Conservation (phyloP, 345 rosid species). For the Rhodamnia argentea region DNA sequence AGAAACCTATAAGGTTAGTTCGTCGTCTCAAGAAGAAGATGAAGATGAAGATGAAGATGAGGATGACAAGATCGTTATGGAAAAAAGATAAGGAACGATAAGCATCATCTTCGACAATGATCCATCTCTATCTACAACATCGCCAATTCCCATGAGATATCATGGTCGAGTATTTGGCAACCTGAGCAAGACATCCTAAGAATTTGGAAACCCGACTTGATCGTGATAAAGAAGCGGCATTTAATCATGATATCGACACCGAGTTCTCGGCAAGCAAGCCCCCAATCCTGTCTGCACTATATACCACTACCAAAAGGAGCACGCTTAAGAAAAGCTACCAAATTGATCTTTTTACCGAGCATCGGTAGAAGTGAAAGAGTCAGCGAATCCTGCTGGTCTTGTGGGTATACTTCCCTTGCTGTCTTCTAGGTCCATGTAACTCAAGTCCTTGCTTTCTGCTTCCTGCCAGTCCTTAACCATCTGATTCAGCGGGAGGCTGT, state of each 20-base stretch:
- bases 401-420: conserved; percentile 73
- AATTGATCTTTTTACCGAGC: conserved; percentile 30
- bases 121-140: conserved; percentile 22
- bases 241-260: background rate
- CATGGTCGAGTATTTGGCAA: background rate
- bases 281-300: background rate
- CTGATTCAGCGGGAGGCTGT: conserved; percentile 67
- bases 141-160: background rate
- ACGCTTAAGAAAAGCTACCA: background rate
- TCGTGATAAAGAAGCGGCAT: background rate
- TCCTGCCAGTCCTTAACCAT: conserved; percentile 84
- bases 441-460: conserved; percentile 59
- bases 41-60: background rate
- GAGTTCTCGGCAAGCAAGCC: background rate
- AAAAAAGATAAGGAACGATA: background rate
- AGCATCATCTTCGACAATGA: background rate
- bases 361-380: conserved; percentile 65
- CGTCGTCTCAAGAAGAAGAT: background rate
- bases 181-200: conserved; percentile 1
- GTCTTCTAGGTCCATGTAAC: conserved; percentile 42
- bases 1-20: background rate
- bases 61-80: background rate
- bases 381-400: conserved; percentile 62
- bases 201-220: conserved; percentile 3
- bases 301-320: background rate